Base-by-base conservation (phyloP, 768 basidiomycete genomes). In the Tulasnella calospora region DNA sequence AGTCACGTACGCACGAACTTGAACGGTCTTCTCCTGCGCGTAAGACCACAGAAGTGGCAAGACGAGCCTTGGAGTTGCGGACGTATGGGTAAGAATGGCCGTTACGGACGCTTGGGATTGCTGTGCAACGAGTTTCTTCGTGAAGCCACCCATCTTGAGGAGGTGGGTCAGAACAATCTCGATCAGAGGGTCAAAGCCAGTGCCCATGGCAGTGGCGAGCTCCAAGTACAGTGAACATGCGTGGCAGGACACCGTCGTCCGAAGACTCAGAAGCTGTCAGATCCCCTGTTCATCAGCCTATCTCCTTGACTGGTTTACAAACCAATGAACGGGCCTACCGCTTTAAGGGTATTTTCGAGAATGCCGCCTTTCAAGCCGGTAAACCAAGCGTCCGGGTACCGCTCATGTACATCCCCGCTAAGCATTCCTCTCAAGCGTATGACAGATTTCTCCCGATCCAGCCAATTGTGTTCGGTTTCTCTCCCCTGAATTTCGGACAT, bases 391-490 rank as follows among this genome's bases (percentile, higher is more conserved):
- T 95, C 94, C 6, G 87, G 83, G 83, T 91, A 95, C 77, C 92
- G 89, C 41, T 86, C 83, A 83, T 94, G 91, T 3, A 92, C 92
- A 51, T 93, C 94, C 36, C 95, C 95, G 82, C 91, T 92, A 77
- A 98, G 85, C 93, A 98, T 95, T 23, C 96, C 94, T 67, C 96
- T 89, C 10, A 98, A 92, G 23, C 90, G 88, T 61, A 89, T 87
- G 79, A 96, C 87, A 13, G 92, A 88, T 81, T 88, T 88, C 80
- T 99, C 97, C 79, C 97, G 89, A 38, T 87, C 86, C 61, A 89
- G 87, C 97, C 97, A 99, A 81, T 99, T 99, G 80, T 96, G 94
- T 83, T 99, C 97, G 0, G 93, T 93, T 85, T 99, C 97, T 85
- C 90, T 97, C n/a, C 97, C 98, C 92, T 95, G 80, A 3, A 77